These are phyloP conservation scores for Plasmodiophora brassicae DNA, from an alignment of 208 protist species.

Conservation along the genomic window DNA sequence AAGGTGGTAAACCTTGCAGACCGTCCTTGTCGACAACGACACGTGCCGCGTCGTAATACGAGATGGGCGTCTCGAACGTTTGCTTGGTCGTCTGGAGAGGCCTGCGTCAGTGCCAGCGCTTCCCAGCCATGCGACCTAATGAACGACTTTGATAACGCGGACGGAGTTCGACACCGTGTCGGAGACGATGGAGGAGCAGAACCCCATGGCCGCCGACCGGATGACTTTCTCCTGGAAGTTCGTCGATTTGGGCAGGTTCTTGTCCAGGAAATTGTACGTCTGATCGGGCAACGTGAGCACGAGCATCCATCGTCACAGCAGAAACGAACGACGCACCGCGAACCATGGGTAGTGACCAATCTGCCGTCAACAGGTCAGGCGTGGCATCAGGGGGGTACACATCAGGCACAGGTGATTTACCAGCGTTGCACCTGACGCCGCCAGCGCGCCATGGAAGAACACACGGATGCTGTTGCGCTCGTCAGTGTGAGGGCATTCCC, in stretches of 20 bases:
- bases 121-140: no score
- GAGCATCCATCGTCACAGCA: slow-evolving; percentile 55
- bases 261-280: slow-evolving; percentile 59
- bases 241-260: slow-evolving; percentile 46
- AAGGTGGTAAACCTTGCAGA: not conserved
- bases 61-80: slow-evolving; percentile 44
- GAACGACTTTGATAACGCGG: slow-evolving; percentile 65
- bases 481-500: no score
- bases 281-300: no score
- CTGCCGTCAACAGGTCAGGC: not conserved
- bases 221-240: slow-evolving; percentile 3
- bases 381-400: not conserved
- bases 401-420: slow-evolving; percentile 48
- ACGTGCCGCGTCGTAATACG: slow-evolving; percentile 46
- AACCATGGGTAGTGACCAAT: slow-evolving; percentile 43
- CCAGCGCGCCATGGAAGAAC: slow-evolving; percentile 61
- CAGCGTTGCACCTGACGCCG: slow-evolving; percentile 56
- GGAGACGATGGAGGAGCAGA: slow-evolving; percentile 58
- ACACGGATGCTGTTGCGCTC: slow-evolving; percentile 40
- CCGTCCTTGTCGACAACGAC: slow-evolving; percentile 12
- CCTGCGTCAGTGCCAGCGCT: no score
- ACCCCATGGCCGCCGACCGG: slow-evolving; percentile 56
- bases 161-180: slow-evolving; percentile 63
- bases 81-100: slow-evolving; percentile 66
- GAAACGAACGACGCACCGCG: slow-evolving; percentile 27